Percentiles rank a stretch among this genome's conserved stretches.
Conservation (phyloP, 1,284 basidiomycete genomes). For the Laetiporus sulphureus region DNA sequence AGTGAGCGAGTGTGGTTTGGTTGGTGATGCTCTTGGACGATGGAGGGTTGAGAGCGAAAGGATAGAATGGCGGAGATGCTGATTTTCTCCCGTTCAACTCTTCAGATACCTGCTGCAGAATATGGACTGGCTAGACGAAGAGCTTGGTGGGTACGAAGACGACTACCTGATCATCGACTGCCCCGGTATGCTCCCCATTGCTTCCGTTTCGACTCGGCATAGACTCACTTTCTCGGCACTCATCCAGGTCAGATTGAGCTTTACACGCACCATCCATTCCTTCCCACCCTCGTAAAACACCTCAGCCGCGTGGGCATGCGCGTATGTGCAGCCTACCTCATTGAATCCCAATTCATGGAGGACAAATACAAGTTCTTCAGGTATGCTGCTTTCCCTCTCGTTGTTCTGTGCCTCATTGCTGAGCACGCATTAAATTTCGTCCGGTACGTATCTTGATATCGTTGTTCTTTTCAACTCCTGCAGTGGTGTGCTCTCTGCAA, state of each 20-base stretch:
- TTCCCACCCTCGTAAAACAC: slow-evolving; percentile 81
- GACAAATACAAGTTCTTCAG: slow-evolving; percentile 98
- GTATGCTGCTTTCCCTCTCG: slow-evolving; percentile 18
- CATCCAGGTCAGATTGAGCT: slow-evolving; percentile 94
- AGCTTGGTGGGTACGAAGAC: slow-evolving; percentile 90
- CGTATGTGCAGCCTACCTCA: slow-evolving; percentile 81
- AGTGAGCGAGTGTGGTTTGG: slow-evolving; percentile 70
- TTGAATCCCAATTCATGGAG: slow-evolving; percentile 99
- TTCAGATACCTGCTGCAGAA: slow-evolving; percentile 91
- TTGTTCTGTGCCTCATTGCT: neutral
- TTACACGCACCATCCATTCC: slow-evolving; percentile 96
- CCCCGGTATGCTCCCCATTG: slow-evolving; percentile 58
- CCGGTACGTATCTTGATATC: neutral
- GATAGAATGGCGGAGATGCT: slow-evolving; percentile 3
- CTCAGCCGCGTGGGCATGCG: slow-evolving; percentile 70
- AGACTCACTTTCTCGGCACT: neutral
- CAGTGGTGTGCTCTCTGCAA: slow-evolving; percentile 95
- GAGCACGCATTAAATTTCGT: neutral
- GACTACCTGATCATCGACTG: slow-evolving; percentile 99
- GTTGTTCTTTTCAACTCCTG: slow-evolving; percentile 1
- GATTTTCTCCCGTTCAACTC: too few species aligned
- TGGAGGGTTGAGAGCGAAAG: neutral
- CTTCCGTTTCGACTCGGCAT: neutral
- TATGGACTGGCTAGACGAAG: slow-evolving; percentile 99
- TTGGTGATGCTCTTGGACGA: neutral